Base-by-base conservation (phyloP, 108 stramenopile genomes). In the Schizochytrium sp. region DNA sequence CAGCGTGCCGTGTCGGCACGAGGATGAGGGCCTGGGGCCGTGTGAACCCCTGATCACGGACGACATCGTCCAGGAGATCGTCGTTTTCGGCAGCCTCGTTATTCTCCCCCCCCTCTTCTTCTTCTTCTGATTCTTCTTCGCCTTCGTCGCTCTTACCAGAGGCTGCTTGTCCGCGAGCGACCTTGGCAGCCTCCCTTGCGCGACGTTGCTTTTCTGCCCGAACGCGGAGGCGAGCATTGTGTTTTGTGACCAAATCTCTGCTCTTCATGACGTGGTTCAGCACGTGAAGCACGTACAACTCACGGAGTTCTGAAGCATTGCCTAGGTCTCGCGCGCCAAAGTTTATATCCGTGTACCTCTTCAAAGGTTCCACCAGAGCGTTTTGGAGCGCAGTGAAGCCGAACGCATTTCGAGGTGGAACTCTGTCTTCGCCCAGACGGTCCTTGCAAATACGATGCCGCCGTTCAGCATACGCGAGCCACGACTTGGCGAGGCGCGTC, bases 251-350 rank as follows among this genome's bases (percentile, higher is more conserved):
- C 10, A 83, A 23, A 53, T 83, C 76, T 19, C 51, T 43, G 76
- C 76, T 53, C 76, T 83, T 83, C 23, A 83, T 47, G 3, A 83
- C 23, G 76, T 83, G 76, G 23, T 83, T 83, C 48, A 83, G 76
- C 19, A 53, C 51, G 51, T 83, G 76, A 47, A 83, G 76, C 8
- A 83, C 76, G 23, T 83, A 83, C 18, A 83, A 45, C 5, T 83
- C 76, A 6, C 76, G 76, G 3, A 83, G n/a, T 45, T 83, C 76
- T 6, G 76, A 83, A 53, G 76, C 76, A 23, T 83, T 83, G 45
- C 51, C 6, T 3, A 83, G 76, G 51, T 83, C 51, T 3, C 76
- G 76, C 19, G 45, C 76, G n/a, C 12, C 12, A 23, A 83, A 83
- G 76, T 53, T 47, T 83, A 83, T 23, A 45, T 83, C 76, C 51